Evolutionary conservation across 2,329 filamentous ascomycete species (phyloP), one percentile per base, ranked within the genome.

Genomic region (Neopestalotiopsis clavispora): DNA sequence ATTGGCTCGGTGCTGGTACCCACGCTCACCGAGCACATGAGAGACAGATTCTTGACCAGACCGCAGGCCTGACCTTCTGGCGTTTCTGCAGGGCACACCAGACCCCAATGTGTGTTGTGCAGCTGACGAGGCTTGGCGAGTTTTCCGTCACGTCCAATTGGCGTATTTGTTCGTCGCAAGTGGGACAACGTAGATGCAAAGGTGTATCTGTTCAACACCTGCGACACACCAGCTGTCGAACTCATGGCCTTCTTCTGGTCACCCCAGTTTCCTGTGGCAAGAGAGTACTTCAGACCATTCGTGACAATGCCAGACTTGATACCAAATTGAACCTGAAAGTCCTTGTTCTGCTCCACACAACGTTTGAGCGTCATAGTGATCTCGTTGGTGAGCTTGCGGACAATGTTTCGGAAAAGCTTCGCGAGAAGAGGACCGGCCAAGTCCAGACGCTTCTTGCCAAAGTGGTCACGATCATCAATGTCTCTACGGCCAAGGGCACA

Each of bases 1-100:
- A 98, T 92, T 1, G 95, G 95, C 68, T 95, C 92, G 20, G 93
- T 93, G 17, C 95, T 94, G 38, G 94, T 97, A 75, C 95, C 95
- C 64, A 98, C 95, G 76, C 94, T 98, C 77, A 99, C 95, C 76
- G 97, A 98, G 78, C 96, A 98, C 95, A 99, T 98, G 66, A 99
- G 86, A 5, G 96, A 95, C 78, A 99, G 78, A 77, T 99, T 99
- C 86, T 99, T 99, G 81, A 99, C 96, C 72, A 99, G 85, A 83
- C 96, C 96, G 84, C 96, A 99, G 81, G 96, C 96, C 80, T 99
- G 96, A 72, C 96, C 96, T 88, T 99, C 96, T 30, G 96, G 96
- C 17, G 96, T 99, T 80, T 99, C 96, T 38, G 96, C 95, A 38
- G 96, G 96, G 80, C 96, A 99, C 20, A 99, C 95, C 75, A 98